These are phyloP conservation scores for Laetiporus sulphureus DNA, from an alignment of 1,284 basidiomycete genomes.

Conservation along the genomic window DNA sequence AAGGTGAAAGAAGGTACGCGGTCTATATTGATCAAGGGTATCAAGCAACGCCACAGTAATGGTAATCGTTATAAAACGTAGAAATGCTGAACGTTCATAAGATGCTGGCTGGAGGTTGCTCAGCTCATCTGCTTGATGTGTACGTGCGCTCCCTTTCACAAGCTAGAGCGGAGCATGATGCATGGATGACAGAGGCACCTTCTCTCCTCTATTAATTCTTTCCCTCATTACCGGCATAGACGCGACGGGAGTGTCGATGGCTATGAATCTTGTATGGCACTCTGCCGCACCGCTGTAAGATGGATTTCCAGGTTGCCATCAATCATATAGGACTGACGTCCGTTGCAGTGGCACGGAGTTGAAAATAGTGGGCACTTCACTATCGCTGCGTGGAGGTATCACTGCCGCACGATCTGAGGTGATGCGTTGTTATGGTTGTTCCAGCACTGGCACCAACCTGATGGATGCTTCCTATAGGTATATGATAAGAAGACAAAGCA, in stretches of 20 bases:
- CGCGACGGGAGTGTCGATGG: slow-evolving; percentile 18
- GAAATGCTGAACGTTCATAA: slow-evolving; percentile 25
- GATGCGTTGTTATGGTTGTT: background rate
- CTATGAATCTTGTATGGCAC: slow-evolving; percentile 23
- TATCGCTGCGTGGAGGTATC: slow-evolving; percentile 16
- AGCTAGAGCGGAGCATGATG: background rate
- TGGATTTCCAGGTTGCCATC: no score
- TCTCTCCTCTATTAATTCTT: slow-evolving; percentile 17
- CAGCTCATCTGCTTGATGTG: slow-evolving; percentile 21
- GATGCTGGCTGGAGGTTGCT: slow-evolving; percentile 19
- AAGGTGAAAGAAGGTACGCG: slow-evolving; percentile 17
- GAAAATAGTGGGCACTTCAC: slow-evolving; percentile 17
- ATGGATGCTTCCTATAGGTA: no score
- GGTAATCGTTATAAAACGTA: slow-evolving; percentile 4
- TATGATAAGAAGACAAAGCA: slow-evolving; percentile 19
- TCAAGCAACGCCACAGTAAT: no score
- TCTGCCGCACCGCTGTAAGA: slow-evolving; percentile 18
- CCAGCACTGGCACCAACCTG: no score
- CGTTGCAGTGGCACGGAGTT: slow-evolving; percentile 18
- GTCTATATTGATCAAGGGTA: background rate
- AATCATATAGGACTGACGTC: no score
- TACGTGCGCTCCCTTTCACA: slow-evolving; percentile 14
- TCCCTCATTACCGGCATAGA: slow-evolving; percentile 15
- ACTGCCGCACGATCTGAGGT: slow-evolving; percentile 21
- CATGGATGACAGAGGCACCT: slow-evolving; percentile 14